These are phyloP conservation scores for Penicillium italicum DNA, from an alignment of 2,329 filamentous ascomycete genomes.

Conservation along the genomic window DNA sequence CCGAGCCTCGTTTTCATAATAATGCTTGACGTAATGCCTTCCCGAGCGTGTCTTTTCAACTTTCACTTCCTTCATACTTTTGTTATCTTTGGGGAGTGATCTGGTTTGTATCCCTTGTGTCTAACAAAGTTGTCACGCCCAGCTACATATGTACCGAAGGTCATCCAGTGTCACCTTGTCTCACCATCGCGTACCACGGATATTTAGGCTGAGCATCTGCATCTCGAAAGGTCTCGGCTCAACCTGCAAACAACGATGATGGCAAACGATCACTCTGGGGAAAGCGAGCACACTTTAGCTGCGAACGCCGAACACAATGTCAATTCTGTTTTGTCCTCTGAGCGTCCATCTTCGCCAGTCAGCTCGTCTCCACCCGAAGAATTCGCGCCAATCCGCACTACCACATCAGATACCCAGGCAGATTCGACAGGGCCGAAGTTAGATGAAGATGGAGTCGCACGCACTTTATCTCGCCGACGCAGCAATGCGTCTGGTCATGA, in stretches of 20 bases:
- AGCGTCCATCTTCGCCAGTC: slow-evolving; percentile 1
- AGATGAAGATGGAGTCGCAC: slow-evolving; percentile 18
- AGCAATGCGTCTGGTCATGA: slow-evolving; percentile 23
- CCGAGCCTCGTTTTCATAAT: slow-evolving; percentile 9
- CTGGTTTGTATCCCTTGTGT: background rate
- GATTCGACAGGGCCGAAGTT: background rate
- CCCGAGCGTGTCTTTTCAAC: background rate
- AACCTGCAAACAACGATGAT: background rate
- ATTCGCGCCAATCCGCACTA: slow-evolving; percentile 13
- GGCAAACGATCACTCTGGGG: background rate
- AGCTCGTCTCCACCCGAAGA: background rate
- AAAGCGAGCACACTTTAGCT: background rate
- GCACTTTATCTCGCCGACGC: slow-evolving; percentile 26
- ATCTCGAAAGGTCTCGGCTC: background rate
- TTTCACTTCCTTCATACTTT: background rate
- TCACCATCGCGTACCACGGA: background rate
- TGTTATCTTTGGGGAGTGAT: background rate
- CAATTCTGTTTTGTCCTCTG: background rate
- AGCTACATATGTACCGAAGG: background rate
- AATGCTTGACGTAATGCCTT: slow-evolving; percentile 20
- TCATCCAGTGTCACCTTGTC: background rate
- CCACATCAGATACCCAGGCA: background rate
- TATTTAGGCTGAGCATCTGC: background rate
- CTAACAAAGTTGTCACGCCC: background rate
- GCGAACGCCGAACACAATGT: background rate